phyloP scores from a whole-genome alignment of 768 basidiomycete species.

The Rhodotorula graminis region DNA sequence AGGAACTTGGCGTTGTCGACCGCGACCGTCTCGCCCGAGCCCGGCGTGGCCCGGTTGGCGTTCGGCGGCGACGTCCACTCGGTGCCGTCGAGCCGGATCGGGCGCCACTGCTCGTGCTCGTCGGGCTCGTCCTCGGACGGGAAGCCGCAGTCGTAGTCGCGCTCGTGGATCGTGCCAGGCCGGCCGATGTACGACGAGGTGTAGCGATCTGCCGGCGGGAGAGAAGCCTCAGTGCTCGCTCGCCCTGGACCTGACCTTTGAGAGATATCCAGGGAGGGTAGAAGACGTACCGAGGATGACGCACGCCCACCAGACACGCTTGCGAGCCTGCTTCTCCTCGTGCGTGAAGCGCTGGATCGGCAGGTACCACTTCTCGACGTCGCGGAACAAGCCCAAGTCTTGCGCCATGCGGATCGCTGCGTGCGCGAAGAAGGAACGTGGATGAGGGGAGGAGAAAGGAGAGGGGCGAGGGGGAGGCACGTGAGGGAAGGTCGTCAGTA shows the following conservation, averaged over 20 bases:
- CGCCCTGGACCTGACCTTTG: no score
- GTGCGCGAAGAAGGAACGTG: background rate
- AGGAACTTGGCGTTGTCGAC: constrained; percentile 18
- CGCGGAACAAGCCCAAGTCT: constrained; percentile 43
- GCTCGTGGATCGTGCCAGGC: constrained; percentile 42
- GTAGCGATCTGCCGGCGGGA: constrained; percentile 23
- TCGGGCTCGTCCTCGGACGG: constrained; percentile 44
- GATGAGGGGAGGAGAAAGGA: no score
- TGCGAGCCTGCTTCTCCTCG: constrained; percentile 45
- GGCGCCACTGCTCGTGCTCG: constrained; percentile 45
- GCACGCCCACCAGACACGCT: constrained; percentile 45
- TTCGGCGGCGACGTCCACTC: constrained; percentile 35
- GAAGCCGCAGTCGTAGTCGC: constrained; percentile 45
- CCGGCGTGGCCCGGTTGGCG: background rate
- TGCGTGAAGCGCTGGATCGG: constrained; percentile 42
- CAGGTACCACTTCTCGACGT: constrained; percentile 42
- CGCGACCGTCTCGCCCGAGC: constrained; percentile 9
- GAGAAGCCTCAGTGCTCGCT: background rate
- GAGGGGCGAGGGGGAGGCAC: background rate
- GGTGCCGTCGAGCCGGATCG: constrained; percentile 41
- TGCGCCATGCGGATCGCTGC: constrained; percentile 71
- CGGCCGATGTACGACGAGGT: constrained; percentile 31
- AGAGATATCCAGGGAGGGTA: background rate
- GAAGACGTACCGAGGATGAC: constrained; percentile 40
- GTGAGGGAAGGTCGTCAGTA: no score